Conservation (phyloP, 805 yeast species). For the Zygosaccharomyces rouxii region DNA sequence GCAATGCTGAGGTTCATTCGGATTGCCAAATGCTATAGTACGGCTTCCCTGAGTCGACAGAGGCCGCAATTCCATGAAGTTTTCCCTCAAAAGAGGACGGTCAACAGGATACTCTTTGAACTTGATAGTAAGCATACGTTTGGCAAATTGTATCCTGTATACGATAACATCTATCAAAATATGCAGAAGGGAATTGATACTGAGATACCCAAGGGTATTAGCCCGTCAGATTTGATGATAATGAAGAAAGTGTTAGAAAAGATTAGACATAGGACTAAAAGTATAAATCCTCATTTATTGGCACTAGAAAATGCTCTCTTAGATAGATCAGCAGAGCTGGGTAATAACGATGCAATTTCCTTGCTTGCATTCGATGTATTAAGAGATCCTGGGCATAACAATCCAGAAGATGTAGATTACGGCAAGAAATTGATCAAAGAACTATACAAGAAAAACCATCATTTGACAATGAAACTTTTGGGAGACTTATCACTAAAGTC, state of each 20-base stretch:
- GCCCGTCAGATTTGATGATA: slow-evolving; percentile 56
- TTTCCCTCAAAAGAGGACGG: slow-evolving; percentile 54
- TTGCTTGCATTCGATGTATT: slow-evolving; percentile 66
- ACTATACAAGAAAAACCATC: slow-evolving; percentile 58
- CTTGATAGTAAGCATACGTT: slow-evolving; percentile 55
- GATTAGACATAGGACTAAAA: slow-evolving; percentile 55
- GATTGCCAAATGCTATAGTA: slow-evolving; percentile 4
- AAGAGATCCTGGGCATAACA: slow-evolving; percentile 28
- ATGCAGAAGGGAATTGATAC: slow-evolving; percentile 36
- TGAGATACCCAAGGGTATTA: slow-evolving; percentile 44
- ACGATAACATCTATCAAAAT: slow-evolving; percentile 46
- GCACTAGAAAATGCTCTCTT: slow-evolving; percentile 66
- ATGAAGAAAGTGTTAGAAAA: slow-evolving; percentile 64
- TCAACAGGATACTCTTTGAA: slow-evolving; percentile 62
- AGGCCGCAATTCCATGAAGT: slow-evolving; percentile 41
- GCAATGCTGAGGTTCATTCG: slow-evolving; percentile 1
- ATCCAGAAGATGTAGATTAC: slow-evolving; percentile 52
- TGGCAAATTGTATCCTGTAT: slow-evolving; percentile 49
- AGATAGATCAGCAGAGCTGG: slow-evolving; percentile 81
- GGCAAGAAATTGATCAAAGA: slow-evolving; percentile 59
- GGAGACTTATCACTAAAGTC: slow-evolving; percentile 67
- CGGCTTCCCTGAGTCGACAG: background rate
- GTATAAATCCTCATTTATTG: slow-evolving; percentile 51
- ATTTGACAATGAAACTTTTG: slow-evolving; percentile 68
- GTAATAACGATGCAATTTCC: slow-evolving; percentile 76